Evolutionary conservation across 805 yeast genomes (phyloP).

Genomic region (Teunomyces atbi): DNA sequence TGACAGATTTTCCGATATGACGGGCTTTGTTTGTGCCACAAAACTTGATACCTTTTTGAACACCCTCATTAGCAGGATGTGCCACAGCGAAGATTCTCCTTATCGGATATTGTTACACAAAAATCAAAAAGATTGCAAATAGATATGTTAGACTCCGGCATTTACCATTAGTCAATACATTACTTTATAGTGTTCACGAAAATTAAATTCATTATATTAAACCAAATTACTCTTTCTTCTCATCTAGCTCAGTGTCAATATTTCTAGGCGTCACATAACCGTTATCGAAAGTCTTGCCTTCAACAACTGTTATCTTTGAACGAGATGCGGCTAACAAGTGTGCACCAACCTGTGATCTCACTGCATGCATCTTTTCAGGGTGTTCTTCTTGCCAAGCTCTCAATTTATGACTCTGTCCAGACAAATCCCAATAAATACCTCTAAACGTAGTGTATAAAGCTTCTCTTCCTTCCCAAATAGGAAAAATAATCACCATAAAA

Average conservation of each 20-base stretch:
- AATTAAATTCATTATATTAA: neutral
- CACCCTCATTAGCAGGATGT: neutral
- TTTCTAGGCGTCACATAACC: constrained; percentile 19
- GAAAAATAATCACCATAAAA: constrained; percentile 62
- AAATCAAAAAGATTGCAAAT: neutral
- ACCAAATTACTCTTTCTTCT: constrained; percentile 14
- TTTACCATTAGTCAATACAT: neutral
- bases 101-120: neutral
- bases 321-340: constrained; percentile 22
- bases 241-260: constrained; percentile 18
- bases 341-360: constrained; percentile 57
- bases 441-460: constrained; percentile 63
- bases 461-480: constrained; percentile 70
- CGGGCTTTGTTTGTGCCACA: neutral
- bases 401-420: constrained; percentile 73
- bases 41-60: neutral
- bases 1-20: constrained; percentile 2
- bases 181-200: neutral
- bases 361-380: constrained; percentile 75
- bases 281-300: constrained; percentile 21
- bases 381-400: constrained; percentile 71
- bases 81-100: neutral
- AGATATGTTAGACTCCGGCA: neutral
- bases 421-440: constrained; percentile 82
- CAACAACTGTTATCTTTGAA: constrained; percentile 18